Evolutionary conservation across 208 protist genomes (phyloP).

Genomic region (Leishmania major): DNA sequence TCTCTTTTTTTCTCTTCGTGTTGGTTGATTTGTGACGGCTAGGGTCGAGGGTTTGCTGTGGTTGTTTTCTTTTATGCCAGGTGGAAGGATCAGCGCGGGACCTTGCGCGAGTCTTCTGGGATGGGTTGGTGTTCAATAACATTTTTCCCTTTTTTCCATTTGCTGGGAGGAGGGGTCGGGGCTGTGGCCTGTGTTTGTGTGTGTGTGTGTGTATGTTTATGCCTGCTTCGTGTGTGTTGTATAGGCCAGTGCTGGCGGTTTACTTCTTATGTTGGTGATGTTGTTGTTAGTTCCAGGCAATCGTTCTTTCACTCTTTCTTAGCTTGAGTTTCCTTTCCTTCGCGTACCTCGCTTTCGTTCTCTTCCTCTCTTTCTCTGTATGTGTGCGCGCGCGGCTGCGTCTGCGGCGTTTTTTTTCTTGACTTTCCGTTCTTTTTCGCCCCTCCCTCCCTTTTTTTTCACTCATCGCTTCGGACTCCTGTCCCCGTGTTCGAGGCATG

Average conservation of each 20-base stretch:
- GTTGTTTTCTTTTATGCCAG: background rate
- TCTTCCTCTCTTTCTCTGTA: background rate
- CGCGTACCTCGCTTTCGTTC: background rate
- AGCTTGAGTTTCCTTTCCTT: background rate
- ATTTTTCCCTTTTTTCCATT: conserved; percentile 1
- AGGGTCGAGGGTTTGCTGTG: background rate
- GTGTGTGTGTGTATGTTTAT: background rate
- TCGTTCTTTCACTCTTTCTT: background rate
- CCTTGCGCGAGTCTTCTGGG: background rate
- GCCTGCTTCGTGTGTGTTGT: background rate
- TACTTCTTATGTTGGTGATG: background rate
- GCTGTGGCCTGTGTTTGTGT: too few species aligned
- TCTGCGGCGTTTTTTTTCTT: background rate
- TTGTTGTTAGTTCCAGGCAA: background rate
- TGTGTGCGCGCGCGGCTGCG: background rate
- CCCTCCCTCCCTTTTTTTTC: background rate
- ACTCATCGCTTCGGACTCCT: too few species aligned
- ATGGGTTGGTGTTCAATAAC: too few species aligned
- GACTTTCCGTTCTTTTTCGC: background rate
- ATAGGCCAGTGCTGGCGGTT: background rate
- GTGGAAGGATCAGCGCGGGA: background rate
- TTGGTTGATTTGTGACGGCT: background rate
- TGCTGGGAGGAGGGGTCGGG: too few species aligned
- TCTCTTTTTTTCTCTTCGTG: background rate
- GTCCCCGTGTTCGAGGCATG: too few species aligned